Evolutionary conservation across 176 grass and related monocot genomes (phyloP).

Genomic region (Juncus effusus): DNA sequence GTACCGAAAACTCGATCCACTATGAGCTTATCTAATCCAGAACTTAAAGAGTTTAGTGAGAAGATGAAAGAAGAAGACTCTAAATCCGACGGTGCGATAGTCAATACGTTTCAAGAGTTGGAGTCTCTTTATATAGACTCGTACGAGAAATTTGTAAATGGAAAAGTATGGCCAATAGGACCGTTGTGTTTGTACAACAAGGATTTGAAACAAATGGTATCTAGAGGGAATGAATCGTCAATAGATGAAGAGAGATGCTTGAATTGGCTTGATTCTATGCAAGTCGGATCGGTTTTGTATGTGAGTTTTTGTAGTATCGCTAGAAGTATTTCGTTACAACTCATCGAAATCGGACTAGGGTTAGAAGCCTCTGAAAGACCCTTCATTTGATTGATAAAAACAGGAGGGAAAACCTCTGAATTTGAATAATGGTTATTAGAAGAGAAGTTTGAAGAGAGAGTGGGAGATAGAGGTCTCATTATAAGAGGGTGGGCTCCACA

Average conservation of each 20-base stretch:
- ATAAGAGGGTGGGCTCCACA: slow-evolving; percentile 39
- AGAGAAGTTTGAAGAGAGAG: slow-evolving; percentile 45
- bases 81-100: slow-evolving; percentile 20
- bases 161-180: slow-evolving; percentile 41
- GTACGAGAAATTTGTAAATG: slow-evolving; percentile 27
- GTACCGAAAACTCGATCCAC: neutral
- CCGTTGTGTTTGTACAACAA: slow-evolving; percentile 31
- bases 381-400: slow-evolving; percentile 56
- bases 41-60: neutral
- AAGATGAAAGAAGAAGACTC: neutral
- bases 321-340: slow-evolving; percentile 19
- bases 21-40: neutral
- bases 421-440: slow-evolving; percentile 33
- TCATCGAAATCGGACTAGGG: slow-evolving; percentile 43
- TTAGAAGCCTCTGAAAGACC: slow-evolving; percentile 37
- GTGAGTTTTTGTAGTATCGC: slow-evolving; percentile 54
- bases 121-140: slow-evolving; percentile 21
- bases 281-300: slow-evolving; percentile 35
- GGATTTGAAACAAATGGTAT: slow-evolving; percentile 2
- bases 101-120: slow-evolving; percentile 31
- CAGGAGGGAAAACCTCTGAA: neutral
- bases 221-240: slow-evolving; percentile 6
- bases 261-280: slow-evolving; percentile 46
- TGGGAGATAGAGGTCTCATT: slow-evolving; percentile 27
- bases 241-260: slow-evolving; percentile 17